Base-by-base conservation (phyloP, 116 monocot genomes). In the Dioscorea cayenensis region DNA sequence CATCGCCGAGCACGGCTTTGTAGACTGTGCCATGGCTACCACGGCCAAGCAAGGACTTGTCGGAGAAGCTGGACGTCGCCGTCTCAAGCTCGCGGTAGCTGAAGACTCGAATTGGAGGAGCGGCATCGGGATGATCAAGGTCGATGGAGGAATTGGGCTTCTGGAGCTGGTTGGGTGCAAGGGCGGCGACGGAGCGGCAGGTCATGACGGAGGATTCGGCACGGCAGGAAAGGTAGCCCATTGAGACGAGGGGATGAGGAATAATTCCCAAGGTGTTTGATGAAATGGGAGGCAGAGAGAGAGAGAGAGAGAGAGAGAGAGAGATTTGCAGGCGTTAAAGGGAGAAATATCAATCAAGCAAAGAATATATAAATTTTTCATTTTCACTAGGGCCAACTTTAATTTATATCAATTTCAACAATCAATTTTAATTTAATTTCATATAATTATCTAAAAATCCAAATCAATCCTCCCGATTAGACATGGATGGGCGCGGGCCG, bases 21-120 rank as follows among this genome's bases (percentile, higher is more conserved):
- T 81, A 87, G 36, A 91, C 91, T 29, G 85, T 58, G 51, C 87
- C 91, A 60, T 91, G 91, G 81, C 87, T 87, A 28, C 91, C 91
- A 35, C 91, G 85, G 71, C 91, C 91, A 23, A 91, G 85, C 19
- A 91, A 78, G 60, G 70, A 35, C 8, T 81, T 55, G 28, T 83
- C 79, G 51, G 91, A 85, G 87, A 91, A 91, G 71, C 77, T 73
- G 67, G 32, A 50, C 43, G 91, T 91, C 38, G 91, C 91, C 17
- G 73, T 17, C 20, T 80, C 83, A 11, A 91, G 67, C 71, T 85
- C 79, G 22, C 60, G 9, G 77, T 87, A 81, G 55, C 71, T 73
- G 78, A 91, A 91, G n/a, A 62, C 55, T 12, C 74, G 74, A 35
- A 78, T 38, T 20, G 61, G 74, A 7, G 11, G 43, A 7, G 12